Conservation (phyloP, 176 grass and related monocot species). For the Rhynchospora pubera region DNA sequence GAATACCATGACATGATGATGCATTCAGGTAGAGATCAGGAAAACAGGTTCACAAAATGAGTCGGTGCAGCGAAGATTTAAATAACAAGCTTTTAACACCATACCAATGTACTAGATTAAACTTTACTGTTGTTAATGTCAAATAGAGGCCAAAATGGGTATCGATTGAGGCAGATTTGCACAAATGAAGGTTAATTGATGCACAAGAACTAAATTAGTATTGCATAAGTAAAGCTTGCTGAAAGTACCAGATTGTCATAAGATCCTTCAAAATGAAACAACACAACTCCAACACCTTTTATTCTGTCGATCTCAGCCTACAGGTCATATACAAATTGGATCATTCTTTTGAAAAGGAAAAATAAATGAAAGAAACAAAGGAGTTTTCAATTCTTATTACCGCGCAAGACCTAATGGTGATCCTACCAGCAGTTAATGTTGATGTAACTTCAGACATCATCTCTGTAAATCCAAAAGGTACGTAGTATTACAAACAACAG, state of each 20-base stretch:
- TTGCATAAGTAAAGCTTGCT: neutral
- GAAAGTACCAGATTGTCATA: constrained; percentile 64
- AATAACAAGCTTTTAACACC: constrained; percentile 6
- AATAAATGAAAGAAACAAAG: neutral
- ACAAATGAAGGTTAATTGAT: neutral
- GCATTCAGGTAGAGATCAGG: neutral
- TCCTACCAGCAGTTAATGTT: constrained; percentile 69
- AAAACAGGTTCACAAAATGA: neutral
- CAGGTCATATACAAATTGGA: constrained; percentile 13
- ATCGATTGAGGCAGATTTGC: neutral
- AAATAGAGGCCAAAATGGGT: neutral
- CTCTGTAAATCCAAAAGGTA: constrained; percentile 37
- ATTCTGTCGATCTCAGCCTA: constrained; percentile 77
- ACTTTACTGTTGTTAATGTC: neutral
- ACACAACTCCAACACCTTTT: constrained; percentile 60
- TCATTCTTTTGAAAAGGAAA: neutral
- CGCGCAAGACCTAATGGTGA: constrained; percentile 80
- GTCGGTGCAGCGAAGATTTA: neutral
- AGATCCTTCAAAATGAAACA: constrained; percentile 81
- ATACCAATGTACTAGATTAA: neutral
- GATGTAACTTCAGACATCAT: constrained; percentile 91
- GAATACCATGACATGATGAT: neutral
- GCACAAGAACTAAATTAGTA: neutral
- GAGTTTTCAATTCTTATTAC: constrained; percentile 37
- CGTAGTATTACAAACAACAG: constrained; percentile 5